These are phyloP conservation scores for Sporisorium iseilematis-ciliati DNA, from an alignment of 1,284 basidiomycete genomes.

Conservation along the genomic window DNA sequence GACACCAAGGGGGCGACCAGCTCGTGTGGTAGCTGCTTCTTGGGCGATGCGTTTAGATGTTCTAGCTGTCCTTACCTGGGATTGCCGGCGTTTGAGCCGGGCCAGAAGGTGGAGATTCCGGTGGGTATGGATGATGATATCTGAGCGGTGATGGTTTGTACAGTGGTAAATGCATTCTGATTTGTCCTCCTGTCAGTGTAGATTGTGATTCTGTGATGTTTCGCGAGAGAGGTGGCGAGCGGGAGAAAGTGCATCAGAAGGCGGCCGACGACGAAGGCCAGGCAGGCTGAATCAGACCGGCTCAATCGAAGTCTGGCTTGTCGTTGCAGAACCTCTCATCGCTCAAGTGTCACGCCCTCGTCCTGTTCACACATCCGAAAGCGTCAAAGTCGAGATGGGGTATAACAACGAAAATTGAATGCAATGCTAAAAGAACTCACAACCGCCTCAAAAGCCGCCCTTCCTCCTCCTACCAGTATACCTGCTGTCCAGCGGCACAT, in stretches of 20 bases:
- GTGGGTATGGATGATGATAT: conserved; percentile 67
- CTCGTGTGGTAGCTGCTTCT: conserved; percentile 96
- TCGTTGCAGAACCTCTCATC: not conserved
- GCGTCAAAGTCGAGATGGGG: not conserved
- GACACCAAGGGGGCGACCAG: conserved; percentile 75
- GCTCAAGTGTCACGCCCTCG: not conserved
- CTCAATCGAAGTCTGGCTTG: not conserved
- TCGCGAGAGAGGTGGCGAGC: not conserved
- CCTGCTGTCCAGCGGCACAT: conserved; percentile 65
- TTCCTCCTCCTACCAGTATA: conserved; percentile 57
- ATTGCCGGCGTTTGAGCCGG: conserved; percentile 96
- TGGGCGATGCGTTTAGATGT: conserved; percentile 97
- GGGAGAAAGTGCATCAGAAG: not conserved
- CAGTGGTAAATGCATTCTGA: not conserved
- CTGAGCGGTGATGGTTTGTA: conserved; percentile 1
- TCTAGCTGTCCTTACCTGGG: conserved; percentile 94
- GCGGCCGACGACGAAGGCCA: not conserved
- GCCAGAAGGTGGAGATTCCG: conserved; percentile 87
- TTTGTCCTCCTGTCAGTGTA: not conserved
- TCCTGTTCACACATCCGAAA: not conserved
- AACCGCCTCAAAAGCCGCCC: conserved; percentile 28
- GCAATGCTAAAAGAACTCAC: not conserved
- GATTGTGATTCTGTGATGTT: not conserved
- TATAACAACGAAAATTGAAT: not conserved
- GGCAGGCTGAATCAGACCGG: conserved; percentile 1